Base-by-base conservation (phyloP, 192 early-diverging fungal species). In the Coemansia sp. region DNA sequence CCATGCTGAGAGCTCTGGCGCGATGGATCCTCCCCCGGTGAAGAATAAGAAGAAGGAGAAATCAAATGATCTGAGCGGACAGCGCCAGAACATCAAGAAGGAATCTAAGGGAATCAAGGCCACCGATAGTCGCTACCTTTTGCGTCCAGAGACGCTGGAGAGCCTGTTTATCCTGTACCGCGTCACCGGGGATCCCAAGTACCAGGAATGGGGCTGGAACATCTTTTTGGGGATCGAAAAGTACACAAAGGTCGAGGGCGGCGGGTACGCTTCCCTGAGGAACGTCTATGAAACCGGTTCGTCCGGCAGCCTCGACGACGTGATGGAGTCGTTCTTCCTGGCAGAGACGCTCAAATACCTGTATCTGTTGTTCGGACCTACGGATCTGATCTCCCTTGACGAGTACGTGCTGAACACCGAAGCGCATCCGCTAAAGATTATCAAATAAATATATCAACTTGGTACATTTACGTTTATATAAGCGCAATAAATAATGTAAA, bases 301-400 rank as follows among this genome's bases (percentile, higher is more conserved):
- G 0, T 54, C 32, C 35, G 22, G 17, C 2, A 71, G 71, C 40
- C 54, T 25, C 10, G 25, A 52, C 0, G 83, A 82, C 22, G 61
- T 65, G n/a, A 85, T 85, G 81, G 84, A 85, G 59, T 90, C 89
- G 45, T 98, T 95, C 78, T 95, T 98, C 70, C 73, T 95, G 59
- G 95, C 95, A 0, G 96, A 99, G 72, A 96, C 95, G 0, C 86
- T 99, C 63, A 99, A 99, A 79, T 99, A 99, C 70, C 82, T 95
- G 22, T 99, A 93, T 73, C 65, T 99, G 68, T 82, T 97, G 52
- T 97, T 94, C 73, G 84, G 84, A 15, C 78, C 88, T 17, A 73
- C 83, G 35, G 75, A 88, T 63, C 59, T 85, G 9, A 66, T 94
- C 36, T 76, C 90, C 11, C 79, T 96, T 45, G 90, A 93, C 63